Conservation (phyloP, 192 early-diverging fungal genomes). For the Physocladia obscura region DNA sequence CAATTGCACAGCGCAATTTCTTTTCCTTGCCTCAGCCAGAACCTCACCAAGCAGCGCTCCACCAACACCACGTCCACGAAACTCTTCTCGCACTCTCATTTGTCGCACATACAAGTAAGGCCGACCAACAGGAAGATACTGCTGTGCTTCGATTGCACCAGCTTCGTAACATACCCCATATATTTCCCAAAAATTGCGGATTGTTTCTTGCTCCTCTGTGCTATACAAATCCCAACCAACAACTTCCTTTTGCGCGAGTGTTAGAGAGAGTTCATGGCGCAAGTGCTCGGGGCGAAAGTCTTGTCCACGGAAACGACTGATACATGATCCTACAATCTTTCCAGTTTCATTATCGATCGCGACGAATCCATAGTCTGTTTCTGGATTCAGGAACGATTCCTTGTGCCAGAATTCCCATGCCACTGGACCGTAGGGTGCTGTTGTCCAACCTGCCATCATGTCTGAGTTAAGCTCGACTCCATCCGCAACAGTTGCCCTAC, state of each 20-base stretch:
- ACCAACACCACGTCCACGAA: not conserved
- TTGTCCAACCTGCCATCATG: too few relatives aligned
- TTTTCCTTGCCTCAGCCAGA: not conserved
- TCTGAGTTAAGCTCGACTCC: too few relatives aligned
- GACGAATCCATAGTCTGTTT: not conserved
- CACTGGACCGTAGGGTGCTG: too few relatives aligned
- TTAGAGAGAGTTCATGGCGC: not conserved
- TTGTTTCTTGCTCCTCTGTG: not conserved
- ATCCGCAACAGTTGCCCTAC: too few relatives aligned
- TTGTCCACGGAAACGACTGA: not conserved
- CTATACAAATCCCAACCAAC: not conserved
- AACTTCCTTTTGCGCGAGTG: not conserved
- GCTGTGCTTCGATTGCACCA: not conserved
- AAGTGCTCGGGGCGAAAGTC: not conserved
- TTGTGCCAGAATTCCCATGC: not conserved
- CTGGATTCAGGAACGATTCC: not conserved
- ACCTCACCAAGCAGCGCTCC: not conserved
- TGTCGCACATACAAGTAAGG: not conserved
- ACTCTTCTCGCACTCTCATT: not conserved
- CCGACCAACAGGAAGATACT: not conserved
- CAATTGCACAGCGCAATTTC: not conserved
- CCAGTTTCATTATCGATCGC: not conserved
- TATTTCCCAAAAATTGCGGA: not conserved
- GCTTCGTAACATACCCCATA: not conserved
- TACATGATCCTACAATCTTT: not conserved